Conservation (phyloP, 805 yeast species). For the Wickerhamiella qilinensis region DNA sequence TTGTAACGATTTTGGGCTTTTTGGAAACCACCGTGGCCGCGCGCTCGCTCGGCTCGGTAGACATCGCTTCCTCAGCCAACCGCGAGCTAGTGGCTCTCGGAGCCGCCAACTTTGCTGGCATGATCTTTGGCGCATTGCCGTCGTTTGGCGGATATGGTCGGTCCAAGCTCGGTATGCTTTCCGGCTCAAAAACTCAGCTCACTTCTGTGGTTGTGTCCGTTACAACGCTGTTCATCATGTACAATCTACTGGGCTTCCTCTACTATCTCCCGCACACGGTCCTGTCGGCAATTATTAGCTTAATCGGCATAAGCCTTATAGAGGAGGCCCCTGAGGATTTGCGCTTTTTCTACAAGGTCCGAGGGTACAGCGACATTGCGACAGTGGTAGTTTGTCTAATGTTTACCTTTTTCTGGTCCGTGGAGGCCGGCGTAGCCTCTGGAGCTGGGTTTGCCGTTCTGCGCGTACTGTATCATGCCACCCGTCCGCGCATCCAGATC, state of each 20-base stretch:
- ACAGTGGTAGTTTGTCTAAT: constrained; percentile 50
- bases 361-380: constrained; percentile 62
- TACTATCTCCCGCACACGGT: constrained; percentile 66
- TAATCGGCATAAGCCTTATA: constrained; percentile 58
- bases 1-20: constrained; percentile 75
- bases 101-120: constrained; percentile 45
- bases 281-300: constrained; percentile 61
- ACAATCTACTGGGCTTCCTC: constrained; percentile 42
- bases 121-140: constrained; percentile 51
- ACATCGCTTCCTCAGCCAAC: constrained; percentile 51
- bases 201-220: constrained; percentile 77
- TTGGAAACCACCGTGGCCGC: constrained; percentile 90
- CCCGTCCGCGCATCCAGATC: constrained; percentile 72
- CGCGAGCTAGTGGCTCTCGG: constrained; percentile 88
- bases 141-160: constrained; percentile 95
- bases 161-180: constrained; percentile 70
- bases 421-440: constrained; percentile 79
- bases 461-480: constrained; percentile 64
- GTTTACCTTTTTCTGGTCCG: constrained; percentile 54
- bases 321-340: constrained; percentile 78
- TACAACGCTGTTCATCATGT: constrained; percentile 49
- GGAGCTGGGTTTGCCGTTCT: constrained; percentile 71
- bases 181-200: constrained; percentile 75
- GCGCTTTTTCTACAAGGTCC: constrained; percentile 50
- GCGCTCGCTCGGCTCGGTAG: constrained; percentile 63